Evolutionary conservation across 495 filamentous ascomycete genomes (phyloP), one percentile per base, ranked within the genome.

Genomic region (Coniosporium apollinis): DNA sequence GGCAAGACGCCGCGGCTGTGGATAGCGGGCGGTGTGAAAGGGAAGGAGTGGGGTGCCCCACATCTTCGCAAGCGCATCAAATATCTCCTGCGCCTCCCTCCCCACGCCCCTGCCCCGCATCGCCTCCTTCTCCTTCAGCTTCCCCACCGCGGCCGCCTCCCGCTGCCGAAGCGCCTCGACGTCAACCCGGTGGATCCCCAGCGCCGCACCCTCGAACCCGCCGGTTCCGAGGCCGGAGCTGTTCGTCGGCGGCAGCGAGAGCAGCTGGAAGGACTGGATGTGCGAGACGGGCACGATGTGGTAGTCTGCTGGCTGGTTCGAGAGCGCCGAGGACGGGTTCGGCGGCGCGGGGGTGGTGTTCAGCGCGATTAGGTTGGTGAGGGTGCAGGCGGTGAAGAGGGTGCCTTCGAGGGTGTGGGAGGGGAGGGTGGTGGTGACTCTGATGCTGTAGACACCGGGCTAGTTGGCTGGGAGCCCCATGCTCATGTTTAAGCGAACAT

Each of bases 71-170:
- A 82, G 60, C 2, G 65, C 64, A 56, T 82, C 73, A 43, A 78
- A 82, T 9, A 82, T 62, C 28, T 78, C 76, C 50, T 82, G 76
- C 15, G 65, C 74, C 41, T 79, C 76, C 31, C 59, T 67, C 19
- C 60, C 72, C 11, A 79, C 76, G 5, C 69, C 71, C 46, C 69
- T 73, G 7, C 74, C 75, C 31, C 63, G 60, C 28, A 53, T 64
- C 11, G 62, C 58, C 35, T 72, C 69, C 11, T 54, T 51, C 34
- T 74, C 69, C 25, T 67, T 64, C 28, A 74, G 47, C 22, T 66
- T 63, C 22, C 55, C 50, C 13, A 76, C 48, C 7, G 66, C 65
- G 31, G 58, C 65, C 14, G 62, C 61, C 49, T 72, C 72, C 7
- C 73, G 60, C 8, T 56, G 46, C 43, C 60, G 60, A 42, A 78